Conservation (phyloP, 331 rosid genomes). For the Quercus lobata region DNA sequence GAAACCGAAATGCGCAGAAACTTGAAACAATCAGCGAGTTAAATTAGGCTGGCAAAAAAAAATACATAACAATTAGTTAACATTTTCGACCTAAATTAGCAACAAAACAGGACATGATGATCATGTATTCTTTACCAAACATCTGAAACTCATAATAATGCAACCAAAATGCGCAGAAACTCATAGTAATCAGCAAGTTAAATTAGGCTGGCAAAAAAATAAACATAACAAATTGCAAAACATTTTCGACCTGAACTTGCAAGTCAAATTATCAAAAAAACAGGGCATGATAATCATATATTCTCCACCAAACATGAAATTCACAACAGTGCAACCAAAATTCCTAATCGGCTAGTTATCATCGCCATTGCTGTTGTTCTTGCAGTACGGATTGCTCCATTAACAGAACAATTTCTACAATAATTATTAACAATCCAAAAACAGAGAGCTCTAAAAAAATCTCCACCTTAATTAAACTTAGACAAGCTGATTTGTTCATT, state of each 20-base stretch:
- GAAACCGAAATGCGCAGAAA: background rate
- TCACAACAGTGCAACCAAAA: no score
- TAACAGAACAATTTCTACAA: background rate
- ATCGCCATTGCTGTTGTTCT: background rate
- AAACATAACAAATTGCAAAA: background rate
- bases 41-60: background rate
- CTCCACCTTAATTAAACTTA: background rate
- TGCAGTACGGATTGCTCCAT: no score
- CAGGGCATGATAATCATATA: no score
- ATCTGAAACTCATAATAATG: no score
- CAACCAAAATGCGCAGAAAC: no score
- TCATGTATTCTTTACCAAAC: no score
- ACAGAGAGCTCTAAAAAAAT: background rate
- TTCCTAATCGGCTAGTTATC: background rate
- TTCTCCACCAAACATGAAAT: no score
- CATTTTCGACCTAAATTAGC: no score
- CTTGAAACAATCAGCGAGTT: no score
- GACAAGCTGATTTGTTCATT: background rate
- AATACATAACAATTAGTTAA: background rate
- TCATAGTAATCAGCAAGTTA: conserved; percentile 13
- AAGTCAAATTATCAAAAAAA: no score
- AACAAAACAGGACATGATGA: no score
- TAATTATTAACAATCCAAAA: background rate
- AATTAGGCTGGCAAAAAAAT: conserved; percentile 51
- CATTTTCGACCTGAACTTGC: no score